Evolutionary conservation across 345 rosid species (phyloP).

Genomic region (Citrus sp.): DNA sequence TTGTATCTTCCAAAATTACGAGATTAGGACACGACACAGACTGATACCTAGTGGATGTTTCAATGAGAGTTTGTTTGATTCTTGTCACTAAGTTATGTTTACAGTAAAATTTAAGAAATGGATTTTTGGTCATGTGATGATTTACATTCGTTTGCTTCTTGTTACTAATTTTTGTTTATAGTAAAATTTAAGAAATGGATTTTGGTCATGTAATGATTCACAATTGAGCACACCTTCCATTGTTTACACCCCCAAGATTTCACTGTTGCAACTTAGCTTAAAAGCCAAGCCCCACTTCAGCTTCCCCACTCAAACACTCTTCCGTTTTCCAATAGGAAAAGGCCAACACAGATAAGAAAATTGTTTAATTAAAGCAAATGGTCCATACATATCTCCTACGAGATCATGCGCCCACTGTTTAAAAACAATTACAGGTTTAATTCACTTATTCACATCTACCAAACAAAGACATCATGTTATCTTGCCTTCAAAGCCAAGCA

Average conservation of each 20-base stretch:
- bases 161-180: background rate
- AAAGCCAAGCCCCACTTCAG: constrained; percentile 41
- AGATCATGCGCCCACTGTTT: background rate
- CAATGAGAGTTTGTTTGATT: background rate
- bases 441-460: constrained; percentile 1
- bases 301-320: background rate
- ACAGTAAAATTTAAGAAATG: background rate
- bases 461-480: constrained; percentile 2
- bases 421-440: background rate
- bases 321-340: too few species aligned
- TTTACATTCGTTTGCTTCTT: background rate
- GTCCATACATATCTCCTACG: background rate
- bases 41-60: background rate
- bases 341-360: background rate
- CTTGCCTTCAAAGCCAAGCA: constrained; percentile 55
- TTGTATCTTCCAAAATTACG: background rate
- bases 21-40: background rate
- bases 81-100: background rate
- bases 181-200: background rate
- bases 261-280: constrained; percentile 37
- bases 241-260: background rate
- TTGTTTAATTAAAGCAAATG: background rate
- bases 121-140: background rate
- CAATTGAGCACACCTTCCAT: background rate
- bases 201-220: background rate